phyloP scores from a whole-genome alignment of 179 eudicot species.

The Spergularia azorica region DNA sequence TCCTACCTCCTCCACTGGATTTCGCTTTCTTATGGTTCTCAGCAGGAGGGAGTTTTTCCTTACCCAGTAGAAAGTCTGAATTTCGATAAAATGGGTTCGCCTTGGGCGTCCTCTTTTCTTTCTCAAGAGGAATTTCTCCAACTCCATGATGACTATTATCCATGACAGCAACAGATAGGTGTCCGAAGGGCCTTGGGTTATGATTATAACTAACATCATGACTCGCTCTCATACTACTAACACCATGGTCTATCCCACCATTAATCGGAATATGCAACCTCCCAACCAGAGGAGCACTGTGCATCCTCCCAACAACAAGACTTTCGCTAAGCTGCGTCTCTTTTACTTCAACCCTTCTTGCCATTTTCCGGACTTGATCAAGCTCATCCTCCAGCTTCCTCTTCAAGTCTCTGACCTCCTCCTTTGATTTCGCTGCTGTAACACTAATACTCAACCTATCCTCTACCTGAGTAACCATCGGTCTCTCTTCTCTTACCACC shows the following conservation, averaged over 20 bases:
- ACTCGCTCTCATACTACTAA: constrained; percentile 28
- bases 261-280: constrained; percentile 37
- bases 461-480: constrained; percentile 48
- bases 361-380: constrained; percentile 54
- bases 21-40: constrained; percentile 54
- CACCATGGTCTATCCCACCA: constrained; percentile 25
- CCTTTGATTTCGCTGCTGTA: constrained; percentile 53
- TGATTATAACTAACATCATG: constrained; percentile 30
- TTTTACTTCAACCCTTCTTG: constrained; percentile 64
- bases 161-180: constrained; percentile 41
- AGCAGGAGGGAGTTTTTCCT: constrained; percentile 45
- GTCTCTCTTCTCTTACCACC: constrained; percentile 27
- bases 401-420: constrained; percentile 61
- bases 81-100: constrained; percentile 61
- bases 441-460: constrained; percentile 66
- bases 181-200: constrained; percentile 42
- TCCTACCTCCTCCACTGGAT: constrained; percentile 47
- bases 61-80: constrained; percentile 62
- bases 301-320: constrained; percentile 17
- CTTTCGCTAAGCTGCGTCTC: constrained; percentile 48
- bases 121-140: constrained; percentile 53
- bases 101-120: constrained; percentile 76
- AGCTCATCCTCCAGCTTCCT: constrained; percentile 70
- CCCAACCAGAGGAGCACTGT: constrained; percentile 20
- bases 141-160: constrained; percentile 46